phyloP scores from a whole-genome alignment of 768 basidiomycete genomes.

The Candolleomyces eurysporus region DNA sequence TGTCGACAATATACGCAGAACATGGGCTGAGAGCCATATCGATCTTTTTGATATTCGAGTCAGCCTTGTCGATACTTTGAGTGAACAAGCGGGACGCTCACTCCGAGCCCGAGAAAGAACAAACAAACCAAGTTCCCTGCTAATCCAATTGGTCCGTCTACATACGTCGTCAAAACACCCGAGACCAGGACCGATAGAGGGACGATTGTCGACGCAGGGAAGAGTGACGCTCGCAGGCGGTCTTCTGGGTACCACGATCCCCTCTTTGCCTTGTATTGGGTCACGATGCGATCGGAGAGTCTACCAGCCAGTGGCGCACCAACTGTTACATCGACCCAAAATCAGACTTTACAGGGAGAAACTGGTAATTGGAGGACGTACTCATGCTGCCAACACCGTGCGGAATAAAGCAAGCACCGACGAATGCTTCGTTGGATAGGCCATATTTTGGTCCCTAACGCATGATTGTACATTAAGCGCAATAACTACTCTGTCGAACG shows the following conservation, averaged over 20 bases:
- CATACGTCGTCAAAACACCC: constrained; percentile 49
- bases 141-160: constrained; percentile 43
- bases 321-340: constrained; percentile 31
- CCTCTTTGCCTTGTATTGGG: constrained; percentile 52
- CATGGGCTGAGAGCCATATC: constrained; percentile 49
- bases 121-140: constrained; percentile 17
- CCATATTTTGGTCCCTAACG: constrained; percentile 50
- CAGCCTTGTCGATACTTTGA: neutral
- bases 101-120: constrained; percentile 61
- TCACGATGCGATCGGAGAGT: constrained; percentile 54
- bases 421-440: constrained; percentile 48
- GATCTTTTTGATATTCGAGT: constrained; percentile 32
- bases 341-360: neutral
- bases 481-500: too few relatives aligned
- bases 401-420: constrained; percentile 55
- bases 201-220: constrained; percentile 37
- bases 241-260: constrained; percentile 64
- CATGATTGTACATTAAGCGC: too few relatives aligned
- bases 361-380: constrained; percentile 14
- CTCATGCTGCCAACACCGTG: constrained; percentile 52
- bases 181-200: constrained; percentile 50
- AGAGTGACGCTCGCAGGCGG: constrained; percentile 50
- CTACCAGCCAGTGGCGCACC: constrained; percentile 60
- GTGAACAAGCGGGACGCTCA: constrained; percentile 25
- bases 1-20: constrained; percentile 51